Percentiles rank a stretch among this genome's conserved stretches.
Evolutionary conservation across 1,284 basidiomycete genomes (phyloP).

Genomic region (Marasmius tenuissimus): DNA sequence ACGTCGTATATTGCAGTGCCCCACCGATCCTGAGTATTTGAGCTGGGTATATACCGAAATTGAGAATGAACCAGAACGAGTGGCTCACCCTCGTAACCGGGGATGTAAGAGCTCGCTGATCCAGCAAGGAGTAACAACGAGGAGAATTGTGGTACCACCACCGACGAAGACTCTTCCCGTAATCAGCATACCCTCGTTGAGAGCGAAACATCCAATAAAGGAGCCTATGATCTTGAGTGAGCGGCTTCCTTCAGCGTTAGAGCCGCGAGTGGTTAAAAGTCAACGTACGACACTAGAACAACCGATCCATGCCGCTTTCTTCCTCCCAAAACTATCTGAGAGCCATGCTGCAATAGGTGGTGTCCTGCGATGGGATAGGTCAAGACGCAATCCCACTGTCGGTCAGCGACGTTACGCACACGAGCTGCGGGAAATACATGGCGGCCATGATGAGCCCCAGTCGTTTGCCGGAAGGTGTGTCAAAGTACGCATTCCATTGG

Average conservation of each 20-base stretch:
- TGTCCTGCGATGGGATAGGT: no score
- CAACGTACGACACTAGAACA: no score
- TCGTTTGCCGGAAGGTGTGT: conserved; percentile 49
- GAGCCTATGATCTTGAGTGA: background rate
- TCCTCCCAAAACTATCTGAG: no score
- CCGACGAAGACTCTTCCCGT: background rate
- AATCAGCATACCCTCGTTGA: background rate
- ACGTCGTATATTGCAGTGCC: background rate
- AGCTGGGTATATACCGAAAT: no score
- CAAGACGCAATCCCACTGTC: no score
- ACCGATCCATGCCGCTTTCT: no score
- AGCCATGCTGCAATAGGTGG: no score
- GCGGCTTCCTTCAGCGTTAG: no score
- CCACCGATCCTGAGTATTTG: background rate
- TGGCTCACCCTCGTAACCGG: background rate
- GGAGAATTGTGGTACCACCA: background rate
- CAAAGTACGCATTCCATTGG: conserved; percentile 62
- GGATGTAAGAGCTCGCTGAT: background rate
- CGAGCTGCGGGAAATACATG: conserved; percentile 16
- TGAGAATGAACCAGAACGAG: background rate
- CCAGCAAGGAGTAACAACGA: background rate
- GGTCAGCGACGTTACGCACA: background rate
- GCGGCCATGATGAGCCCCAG: conserved; percentile 76
- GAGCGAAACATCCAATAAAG: background rate
- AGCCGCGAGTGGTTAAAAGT: no score